Evolutionary conservation across 2,329 filamentous ascomycete species (phyloP), one percentile per base, ranked within the genome.

Genomic region (Pyricularia sp.): DNA sequence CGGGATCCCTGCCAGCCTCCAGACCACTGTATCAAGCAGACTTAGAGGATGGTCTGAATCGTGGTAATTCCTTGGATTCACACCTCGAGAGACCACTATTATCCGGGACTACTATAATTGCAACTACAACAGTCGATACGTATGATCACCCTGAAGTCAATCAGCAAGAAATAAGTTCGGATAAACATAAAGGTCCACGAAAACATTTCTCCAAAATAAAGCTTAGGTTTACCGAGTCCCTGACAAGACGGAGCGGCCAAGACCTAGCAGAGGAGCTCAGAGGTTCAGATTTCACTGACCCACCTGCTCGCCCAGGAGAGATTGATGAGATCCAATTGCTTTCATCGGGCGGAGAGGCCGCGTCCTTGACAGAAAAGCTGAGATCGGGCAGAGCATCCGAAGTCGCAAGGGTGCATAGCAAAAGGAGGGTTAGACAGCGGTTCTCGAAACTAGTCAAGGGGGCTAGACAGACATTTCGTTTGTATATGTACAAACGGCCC

Each of bases 391-490:
- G 25, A 17, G 14, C 50, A 20, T 67, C 65, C 14, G 28, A 59
- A 30, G 25, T 31, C 17, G 23, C 30, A 14, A 17, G 33, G 25
- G 25, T 33, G 30, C 67, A 61, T 20, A 25, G 33, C 28, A 69
- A 69, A 61, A 33, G 33, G 23, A 30, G 58, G 12, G 26, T 70
- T 14, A 64, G 66, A 58, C n/a, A 25, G 10, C 67, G 67, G 36
- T 33, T 70, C n/a, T 70, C 69, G n/a, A 67, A 42, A 23, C 68
- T 68, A 58, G 36, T 70, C 17, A 70, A 64, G 42, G 69, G 69
- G 9, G 69, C 69, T 58, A 68, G 58, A 50, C 26, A 42, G 10
- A 63, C 59, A 9, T 63, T 63, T 63, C 59, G 25, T 17, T 30
- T 63, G 25, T 63, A 63, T 12, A 20, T 63, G 25, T 11, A 63